phyloP scores from a whole-genome alignment of 129 eudicot species.

The Flaveria linearis region DNA sequence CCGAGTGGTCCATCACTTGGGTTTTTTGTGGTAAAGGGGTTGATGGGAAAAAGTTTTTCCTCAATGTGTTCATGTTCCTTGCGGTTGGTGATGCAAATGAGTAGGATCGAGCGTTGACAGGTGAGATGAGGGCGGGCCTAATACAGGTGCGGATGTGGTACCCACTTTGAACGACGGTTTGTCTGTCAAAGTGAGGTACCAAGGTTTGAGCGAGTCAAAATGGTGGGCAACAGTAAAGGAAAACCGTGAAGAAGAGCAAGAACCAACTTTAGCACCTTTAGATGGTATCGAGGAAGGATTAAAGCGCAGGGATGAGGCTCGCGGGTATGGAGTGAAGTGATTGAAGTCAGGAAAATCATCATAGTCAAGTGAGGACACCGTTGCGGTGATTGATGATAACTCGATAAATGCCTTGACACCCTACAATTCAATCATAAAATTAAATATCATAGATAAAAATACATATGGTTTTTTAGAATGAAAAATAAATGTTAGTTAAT shows the following conservation, averaged over 20 bases:
- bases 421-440: conserved; percentile 36
- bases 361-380: conserved; percentile 79
- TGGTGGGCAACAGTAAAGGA: conserved; percentile 87
- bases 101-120: conserved; percentile 72
- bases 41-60: conserved; percentile 76
- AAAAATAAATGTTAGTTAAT: background rate
- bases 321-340: conserved; percentile 67
- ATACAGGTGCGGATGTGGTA: conserved; percentile 46
- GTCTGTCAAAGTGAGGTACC: conserved; percentile 78
- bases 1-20: conserved; percentile 58
- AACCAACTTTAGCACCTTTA: conserved; percentile 51
- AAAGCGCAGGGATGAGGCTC: conserved; percentile 82
- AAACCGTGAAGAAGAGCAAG: conserved; percentile 82
- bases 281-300: conserved; percentile 60
- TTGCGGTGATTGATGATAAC: conserved; percentile 55
- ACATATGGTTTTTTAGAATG: background rate
- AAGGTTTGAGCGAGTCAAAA: conserved; percentile 87
- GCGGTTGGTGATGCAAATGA: conserved; percentile 69
- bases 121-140: conserved; percentile 68
- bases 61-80: conserved; percentile 29
- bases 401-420: conserved; percentile 93
- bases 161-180: conserved; percentile 79
- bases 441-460: background rate
- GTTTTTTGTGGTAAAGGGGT: conserved; percentile 93
- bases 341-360: conserved; percentile 71